These are phyloP conservation scores for Nidula microcarpa DNA, from an alignment of 768 basidiomycete genomes.

Conservation along the genomic window DNA sequence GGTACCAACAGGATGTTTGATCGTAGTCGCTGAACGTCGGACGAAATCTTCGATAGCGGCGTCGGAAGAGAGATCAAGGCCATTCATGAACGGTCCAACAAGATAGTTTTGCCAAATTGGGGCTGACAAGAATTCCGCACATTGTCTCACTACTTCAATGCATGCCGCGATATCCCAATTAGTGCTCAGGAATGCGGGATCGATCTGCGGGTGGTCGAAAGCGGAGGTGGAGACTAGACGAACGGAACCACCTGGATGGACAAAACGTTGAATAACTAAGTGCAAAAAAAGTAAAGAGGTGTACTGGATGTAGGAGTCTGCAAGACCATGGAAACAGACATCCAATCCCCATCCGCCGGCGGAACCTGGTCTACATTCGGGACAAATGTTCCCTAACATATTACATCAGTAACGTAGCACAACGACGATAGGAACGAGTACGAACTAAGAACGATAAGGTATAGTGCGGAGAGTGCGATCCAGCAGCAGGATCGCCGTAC, in stretches of 20 bases:
- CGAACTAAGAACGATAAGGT: conserved; percentile 8
- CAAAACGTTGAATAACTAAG: background rate
- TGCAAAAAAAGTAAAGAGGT: background rate
- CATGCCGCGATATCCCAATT: too few relatives aligned
- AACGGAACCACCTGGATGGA: background rate
- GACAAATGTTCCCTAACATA: background rate
- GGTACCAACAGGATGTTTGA: too few relatives aligned
- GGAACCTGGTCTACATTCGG: background rate
- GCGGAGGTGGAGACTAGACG: background rate
- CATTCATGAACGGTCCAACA: too few relatives aligned
- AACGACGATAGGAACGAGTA: background rate
- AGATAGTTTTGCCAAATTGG: too few relatives aligned
- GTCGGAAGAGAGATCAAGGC: too few relatives aligned
- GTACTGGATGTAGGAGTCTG: background rate
- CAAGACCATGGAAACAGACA: background rate
- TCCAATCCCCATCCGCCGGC: background rate
- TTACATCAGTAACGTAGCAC: background rate
- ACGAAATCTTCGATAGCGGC: too few relatives aligned
- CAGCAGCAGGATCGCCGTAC: conserved; percentile 16
- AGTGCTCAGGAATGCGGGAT: background rate
- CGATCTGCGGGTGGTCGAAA: background rate
- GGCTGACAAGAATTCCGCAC: too few relatives aligned
- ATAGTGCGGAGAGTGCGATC: conserved; percentile 14
- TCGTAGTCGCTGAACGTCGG: too few relatives aligned
- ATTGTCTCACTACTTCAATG: too few relatives aligned